Conservation (phyloP, 257 asterid species). For the Capsicum chinense region DNA sequence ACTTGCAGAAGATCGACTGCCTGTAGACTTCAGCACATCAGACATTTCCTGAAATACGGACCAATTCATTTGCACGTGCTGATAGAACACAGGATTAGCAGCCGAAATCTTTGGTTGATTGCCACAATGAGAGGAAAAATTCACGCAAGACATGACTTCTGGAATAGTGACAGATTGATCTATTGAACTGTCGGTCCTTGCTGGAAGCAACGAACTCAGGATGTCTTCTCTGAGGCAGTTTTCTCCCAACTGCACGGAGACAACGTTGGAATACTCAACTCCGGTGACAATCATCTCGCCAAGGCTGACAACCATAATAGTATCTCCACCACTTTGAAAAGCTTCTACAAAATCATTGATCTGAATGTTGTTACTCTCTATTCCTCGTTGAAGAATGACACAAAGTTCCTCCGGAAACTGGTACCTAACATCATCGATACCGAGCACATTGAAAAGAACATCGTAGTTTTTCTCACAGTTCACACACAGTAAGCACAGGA, state of each 20-base stretch:
- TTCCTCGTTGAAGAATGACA: conserved; percentile 35
- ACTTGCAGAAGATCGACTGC: background rate
- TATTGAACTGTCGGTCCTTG: background rate
- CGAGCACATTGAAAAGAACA: conserved; percentile 28
- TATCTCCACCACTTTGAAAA: conserved; percentile 49
- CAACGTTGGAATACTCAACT: conserved; percentile 37
- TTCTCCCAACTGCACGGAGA: conserved; percentile 39
- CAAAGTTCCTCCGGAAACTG: conserved; percentile 43
- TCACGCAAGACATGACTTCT: background rate
- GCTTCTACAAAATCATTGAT: conserved; percentile 49
- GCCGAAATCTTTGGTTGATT: background rate
- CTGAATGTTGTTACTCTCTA: background rate
- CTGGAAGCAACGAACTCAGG: conserved; percentile 41
- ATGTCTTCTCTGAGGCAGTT: conserved; percentile 40
- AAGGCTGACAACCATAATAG: conserved; percentile 46
- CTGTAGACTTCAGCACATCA: background rate
- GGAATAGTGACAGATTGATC: background rate
- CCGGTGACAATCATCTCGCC: background rate
- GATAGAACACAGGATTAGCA: background rate
- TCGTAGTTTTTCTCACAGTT: conserved; percentile 37
- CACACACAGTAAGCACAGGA: conserved; percentile 52
- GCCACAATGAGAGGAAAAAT: background rate
- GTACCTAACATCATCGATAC: conserved; percentile 19
- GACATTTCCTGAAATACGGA: conserved; percentile 35
- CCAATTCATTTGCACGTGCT: conserved; percentile 35